A percentile compares a stretch with the other conserved stretches of the same genome.
Conservation (phyloP, 352 stramenopile species). For the Phytophthora palmivora region DNA sequence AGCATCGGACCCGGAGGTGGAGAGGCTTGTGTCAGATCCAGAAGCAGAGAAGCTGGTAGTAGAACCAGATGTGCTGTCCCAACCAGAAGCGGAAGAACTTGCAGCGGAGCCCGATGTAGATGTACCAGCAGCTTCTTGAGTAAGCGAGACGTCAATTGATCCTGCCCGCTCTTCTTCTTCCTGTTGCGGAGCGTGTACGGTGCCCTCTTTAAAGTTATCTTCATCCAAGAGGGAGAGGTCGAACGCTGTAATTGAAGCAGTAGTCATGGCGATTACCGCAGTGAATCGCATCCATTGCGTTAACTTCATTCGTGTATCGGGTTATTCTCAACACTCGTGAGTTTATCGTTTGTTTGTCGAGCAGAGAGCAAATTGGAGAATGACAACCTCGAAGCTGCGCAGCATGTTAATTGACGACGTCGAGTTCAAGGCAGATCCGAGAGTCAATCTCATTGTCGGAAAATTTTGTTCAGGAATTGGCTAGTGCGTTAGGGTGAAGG, state of each 20-base stretch:
- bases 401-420: slow-evolving; percentile 3
- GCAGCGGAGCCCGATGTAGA: not conserved
- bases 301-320: slow-evolving; percentile 28
- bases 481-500: slow-evolving; percentile 1
- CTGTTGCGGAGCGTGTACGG: slow-evolving; percentile 14
- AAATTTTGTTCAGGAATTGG: slow-evolving; percentile 15
- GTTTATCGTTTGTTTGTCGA: too few species aligned
- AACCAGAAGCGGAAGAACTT: slow-evolving; percentile 1
- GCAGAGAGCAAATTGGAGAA: slow-evolving; percentile 15
- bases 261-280: slow-evolving; percentile 20
- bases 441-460: slow-evolving; percentile 12
- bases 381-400: slow-evolving; percentile 13
- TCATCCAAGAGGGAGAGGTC: slow-evolving; percentile 31
- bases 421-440: slow-evolving; percentile 12
- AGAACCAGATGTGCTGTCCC: slow-evolving; percentile 2
- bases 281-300: slow-evolving; percentile 17
- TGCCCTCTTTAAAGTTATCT: slow-evolving; percentile 16
- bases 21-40: too few species aligned
- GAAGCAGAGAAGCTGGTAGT: too few species aligned
- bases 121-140: not conserved
- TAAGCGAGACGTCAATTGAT: slow-evolving; percentile 2
- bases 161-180: slow-evolving; percentile 24
- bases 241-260: slow-evolving; percentile 8
- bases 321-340: too few species aligned
- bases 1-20: too few species aligned